These are phyloP conservation scores for Plasmodium relictum DNA, from an alignment of 169 alveolate genomes.

Conservation along the genomic window DNA sequence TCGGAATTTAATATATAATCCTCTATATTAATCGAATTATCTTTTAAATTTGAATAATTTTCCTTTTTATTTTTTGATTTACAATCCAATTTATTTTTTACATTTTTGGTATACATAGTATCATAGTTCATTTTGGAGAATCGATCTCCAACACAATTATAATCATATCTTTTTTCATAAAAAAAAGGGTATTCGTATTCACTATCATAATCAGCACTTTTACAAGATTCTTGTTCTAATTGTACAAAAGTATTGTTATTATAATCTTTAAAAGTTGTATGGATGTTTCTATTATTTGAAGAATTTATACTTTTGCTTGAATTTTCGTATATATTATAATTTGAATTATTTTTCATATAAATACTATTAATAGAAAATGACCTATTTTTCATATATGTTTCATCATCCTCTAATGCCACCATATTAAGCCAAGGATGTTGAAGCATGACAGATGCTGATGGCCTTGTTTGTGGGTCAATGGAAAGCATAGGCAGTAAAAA, in stretches of 20 bases:
- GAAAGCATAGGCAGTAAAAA: constrained; percentile 91
- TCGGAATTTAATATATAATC: constrained; percentile 21
- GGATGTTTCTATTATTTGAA: constrained; percentile 1
- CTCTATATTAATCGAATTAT: background rate
- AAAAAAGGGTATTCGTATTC: background rate
- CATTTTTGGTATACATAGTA: background rate
- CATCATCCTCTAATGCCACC: constrained; percentile 53
- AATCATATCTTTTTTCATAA: constrained; percentile 5
- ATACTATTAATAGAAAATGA: constrained; percentile 48
- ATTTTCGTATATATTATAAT: constrained; percentile 16
- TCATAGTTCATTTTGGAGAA: background rate
- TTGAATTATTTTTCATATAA: constrained; percentile 10
- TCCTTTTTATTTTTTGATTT: background rate
- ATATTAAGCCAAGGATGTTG: constrained; percentile 93
- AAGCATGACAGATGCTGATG: constrained; percentile 92
- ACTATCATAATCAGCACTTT: background rate
- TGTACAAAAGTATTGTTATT: background rate
- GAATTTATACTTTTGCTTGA: background rate
- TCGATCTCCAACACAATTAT: background rate
- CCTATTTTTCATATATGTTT: constrained; percentile 21
- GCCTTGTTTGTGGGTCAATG: constrained; percentile 92
- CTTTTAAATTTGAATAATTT: background rate
- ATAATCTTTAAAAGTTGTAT: background rate
- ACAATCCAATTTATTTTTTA: background rate
- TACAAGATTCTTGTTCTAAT: background rate